phyloP scores from a whole-genome alignment of 106 monocot species.

The Dactylorhiza incarnata region DNA sequence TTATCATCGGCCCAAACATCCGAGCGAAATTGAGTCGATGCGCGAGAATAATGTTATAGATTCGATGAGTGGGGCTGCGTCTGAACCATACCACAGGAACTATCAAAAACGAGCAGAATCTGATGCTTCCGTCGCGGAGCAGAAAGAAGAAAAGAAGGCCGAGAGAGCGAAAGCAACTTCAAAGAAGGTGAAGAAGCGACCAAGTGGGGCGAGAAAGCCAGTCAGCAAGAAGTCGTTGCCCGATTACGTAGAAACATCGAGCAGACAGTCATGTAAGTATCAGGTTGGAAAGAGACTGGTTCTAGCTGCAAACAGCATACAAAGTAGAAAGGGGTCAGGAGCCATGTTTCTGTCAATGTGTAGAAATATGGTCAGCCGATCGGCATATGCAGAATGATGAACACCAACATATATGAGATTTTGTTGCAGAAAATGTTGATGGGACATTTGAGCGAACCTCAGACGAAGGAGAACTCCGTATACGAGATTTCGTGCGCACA shows the following conservation, averaged over 20 bases:
- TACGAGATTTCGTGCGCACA: too few species aligned
- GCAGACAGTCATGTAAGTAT: not conserved
- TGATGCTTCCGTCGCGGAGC: not conserved
- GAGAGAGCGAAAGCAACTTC: not conserved
- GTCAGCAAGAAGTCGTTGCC: not conserved
- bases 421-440: too few species aligned
- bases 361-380: not conserved
- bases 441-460: too few species aligned
- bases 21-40: not conserved
- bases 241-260: not conserved
- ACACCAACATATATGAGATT: too few species aligned
- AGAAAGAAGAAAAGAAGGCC: not conserved
- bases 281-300: conserved; percentile 28
- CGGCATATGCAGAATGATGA: too few species aligned
- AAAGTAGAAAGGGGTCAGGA: not conserved
- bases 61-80: not conserved
- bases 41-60: not conserved
- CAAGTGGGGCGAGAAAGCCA: not conserved
- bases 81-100: not conserved
- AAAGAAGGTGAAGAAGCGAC: not conserved
- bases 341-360: conserved; percentile 6
- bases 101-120: not conserved
- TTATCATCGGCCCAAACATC: not conserved
- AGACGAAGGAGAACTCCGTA: too few species aligned
- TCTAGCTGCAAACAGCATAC: conserved; percentile 16